Evolutionary conservation across 1,284 basidiomycete genomes (phyloP).

Genomic region (Boletus hoseneyae): DNA sequence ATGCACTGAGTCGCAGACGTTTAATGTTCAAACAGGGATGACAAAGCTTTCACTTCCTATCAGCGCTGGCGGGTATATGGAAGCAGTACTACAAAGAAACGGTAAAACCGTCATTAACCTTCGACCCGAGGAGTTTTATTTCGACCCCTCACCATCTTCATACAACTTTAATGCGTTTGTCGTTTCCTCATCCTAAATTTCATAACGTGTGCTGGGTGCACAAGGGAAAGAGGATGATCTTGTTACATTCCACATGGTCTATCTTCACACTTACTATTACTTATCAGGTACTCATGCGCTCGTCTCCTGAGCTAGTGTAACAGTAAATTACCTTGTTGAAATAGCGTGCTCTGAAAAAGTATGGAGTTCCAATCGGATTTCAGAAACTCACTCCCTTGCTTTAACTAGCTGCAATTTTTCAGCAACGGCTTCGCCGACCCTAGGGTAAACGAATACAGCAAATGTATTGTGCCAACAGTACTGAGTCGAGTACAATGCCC

Average conservation of each 20-base stretch:
- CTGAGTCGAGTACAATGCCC: no score
- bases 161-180: conserved; percentile 71
- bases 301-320: not conserved
- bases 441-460: no score
- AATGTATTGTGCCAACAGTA: no score
- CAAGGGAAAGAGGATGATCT: not conserved
- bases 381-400: no score
- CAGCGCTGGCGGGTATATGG: conserved; percentile 55
- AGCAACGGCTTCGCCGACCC: no score
- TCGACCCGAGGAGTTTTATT: conserved; percentile 46
- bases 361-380: no score
- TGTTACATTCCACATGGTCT: not conserved
- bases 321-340: not conserved
- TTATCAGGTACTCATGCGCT: not conserved
- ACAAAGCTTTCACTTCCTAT: conserved; percentile 65
- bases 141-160: conserved; percentile 47
- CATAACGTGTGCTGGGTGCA: conserved; percentile 8
- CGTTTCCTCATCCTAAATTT: conserved; percentile 31
- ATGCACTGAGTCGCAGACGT: conserved; percentile 42
- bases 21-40: conserved; percentile 54
- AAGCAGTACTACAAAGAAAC: conserved; percentile 53
- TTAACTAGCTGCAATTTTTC: no score
- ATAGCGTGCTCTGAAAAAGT: no score
- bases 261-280: not conserved
- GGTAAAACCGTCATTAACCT: conserved; percentile 52